Conservation (phyloP, 2,329 filamentous ascomycete species). For the Triangularia verruculosa region DNA sequence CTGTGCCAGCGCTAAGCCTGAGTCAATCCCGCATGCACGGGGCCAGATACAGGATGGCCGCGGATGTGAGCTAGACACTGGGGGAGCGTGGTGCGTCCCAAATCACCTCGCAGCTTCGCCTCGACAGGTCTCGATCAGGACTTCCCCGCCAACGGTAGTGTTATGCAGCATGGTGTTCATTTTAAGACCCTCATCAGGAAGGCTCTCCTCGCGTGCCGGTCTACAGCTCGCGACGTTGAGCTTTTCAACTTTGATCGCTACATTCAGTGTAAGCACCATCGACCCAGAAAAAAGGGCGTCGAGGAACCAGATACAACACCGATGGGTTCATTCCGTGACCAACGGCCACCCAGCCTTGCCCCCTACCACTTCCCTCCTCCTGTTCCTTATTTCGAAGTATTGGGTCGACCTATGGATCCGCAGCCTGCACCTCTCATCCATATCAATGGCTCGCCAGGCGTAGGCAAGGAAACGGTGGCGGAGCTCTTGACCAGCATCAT, state of each 20-base stretch:
- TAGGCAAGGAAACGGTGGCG: slow-evolving; percentile 34
- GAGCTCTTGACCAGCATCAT: slow-evolving; percentile 33
- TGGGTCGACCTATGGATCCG: slow-evolving; percentile 23
- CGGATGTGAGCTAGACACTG: not conserved
- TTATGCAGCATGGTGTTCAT: not conserved
- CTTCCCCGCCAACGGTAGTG: not conserved
- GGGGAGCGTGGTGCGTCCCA: not conserved
- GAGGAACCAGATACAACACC: not conserved
- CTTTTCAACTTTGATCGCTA: not conserved
- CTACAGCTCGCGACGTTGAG: not conserved
- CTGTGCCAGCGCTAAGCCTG: not conserved
- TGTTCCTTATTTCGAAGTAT: slow-evolving; percentile 14
- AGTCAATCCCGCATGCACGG: slow-evolving; percentile 5
- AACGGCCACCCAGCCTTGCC: not conserved
- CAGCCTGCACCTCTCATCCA: slow-evolving; percentile 30
- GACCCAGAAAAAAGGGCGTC: not conserved
- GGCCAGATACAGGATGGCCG: not conserved
- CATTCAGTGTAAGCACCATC: not conserved
- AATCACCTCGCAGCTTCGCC: not conserved
- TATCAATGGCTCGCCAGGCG: slow-evolving; percentile 36
- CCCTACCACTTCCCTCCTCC: not conserved
- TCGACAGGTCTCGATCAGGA: not conserved
- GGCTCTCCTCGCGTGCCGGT: not conserved
- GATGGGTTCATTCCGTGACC: not conserved
- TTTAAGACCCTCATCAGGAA: not conserved